Base-by-base conservation (phyloP, 2,329 filamentous ascomycete genomes). In the Ceratocystis eucalypticola region DNA sequence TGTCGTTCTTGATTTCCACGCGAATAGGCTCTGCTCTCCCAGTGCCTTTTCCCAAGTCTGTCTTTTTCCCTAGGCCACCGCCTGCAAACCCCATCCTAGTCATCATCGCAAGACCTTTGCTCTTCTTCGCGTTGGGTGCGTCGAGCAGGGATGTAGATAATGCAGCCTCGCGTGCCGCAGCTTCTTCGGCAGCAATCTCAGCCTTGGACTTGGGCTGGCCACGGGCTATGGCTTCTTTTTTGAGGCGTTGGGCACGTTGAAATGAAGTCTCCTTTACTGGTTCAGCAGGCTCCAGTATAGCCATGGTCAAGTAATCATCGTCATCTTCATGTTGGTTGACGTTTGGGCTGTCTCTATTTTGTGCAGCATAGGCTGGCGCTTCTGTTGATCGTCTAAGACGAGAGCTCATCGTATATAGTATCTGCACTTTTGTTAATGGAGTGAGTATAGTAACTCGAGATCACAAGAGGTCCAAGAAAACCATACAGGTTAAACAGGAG, bases 281-380 rank as follows among this genome's bases (percentile, higher is more conserved):
- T 74, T 80, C 72, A 76, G 82, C 73, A 33, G 96, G 89, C 20
- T 84, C 81, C 30, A 63, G 46, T 73, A 99, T 92, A 15, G 86
- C 81, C 93, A 99, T 97, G 71, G 87, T 91, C 88, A 99, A 95
- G 80, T 99, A 97, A 76, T 99, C 94, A 70, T 96, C 91, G 69
- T 90, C 88, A 2, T 80, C 80, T 0, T 72, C 74, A 5, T 70
- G 70, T 66, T 67, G n/a, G 69, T 50, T 41, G 69, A 22, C 70
- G 71, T 71, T 30, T 62, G 44, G 5, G 22, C 45, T 67, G 22
- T 55, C 61, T 12, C 10, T 62, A n/a, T 45, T n/a, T 62, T 46
- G 20, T 28, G 22, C 7, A 2, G 28, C 30, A 28, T 15, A 15
- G 25, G 22, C 48, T 15, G 63, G 5, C 25, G 20, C 30, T 10